Conservation (phyloP, 2,329 filamentous ascomycete species). For the Ascosphaera apis region DNA sequence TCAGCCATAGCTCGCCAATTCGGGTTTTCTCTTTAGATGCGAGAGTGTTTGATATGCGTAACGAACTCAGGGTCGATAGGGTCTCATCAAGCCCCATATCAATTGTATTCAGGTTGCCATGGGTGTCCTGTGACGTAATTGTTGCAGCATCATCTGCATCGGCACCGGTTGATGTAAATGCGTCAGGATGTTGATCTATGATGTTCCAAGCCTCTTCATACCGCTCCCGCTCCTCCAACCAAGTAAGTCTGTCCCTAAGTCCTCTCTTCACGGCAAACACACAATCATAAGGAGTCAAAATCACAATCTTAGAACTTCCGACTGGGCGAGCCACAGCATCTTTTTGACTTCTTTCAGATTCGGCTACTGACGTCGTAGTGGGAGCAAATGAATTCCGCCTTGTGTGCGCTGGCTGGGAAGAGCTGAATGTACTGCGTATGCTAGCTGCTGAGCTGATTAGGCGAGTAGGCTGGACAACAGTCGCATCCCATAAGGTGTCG, state of each 20-base stretch:
- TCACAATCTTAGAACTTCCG: slow-evolving; percentile 47
- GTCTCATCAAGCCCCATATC: background rate
- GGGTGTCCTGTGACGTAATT: slow-evolving; percentile 13
- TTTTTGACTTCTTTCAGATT: slow-evolving; percentile 28
- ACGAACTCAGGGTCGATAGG: slow-evolving; percentile 38
- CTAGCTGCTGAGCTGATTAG: slow-evolving; percentile 77
- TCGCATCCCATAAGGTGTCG: slow-evolving; percentile 74
- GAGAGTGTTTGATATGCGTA: slow-evolving; percentile 35
- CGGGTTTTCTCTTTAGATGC: slow-evolving; percentile 71
- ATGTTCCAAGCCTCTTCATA: slow-evolving; percentile 79
- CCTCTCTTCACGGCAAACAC: slow-evolving; percentile 79
- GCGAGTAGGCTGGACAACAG: slow-evolving; percentile 53
- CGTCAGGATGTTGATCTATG: slow-evolving; percentile 67
- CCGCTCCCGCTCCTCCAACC: slow-evolving; percentile 60
- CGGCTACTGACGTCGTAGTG: slow-evolving; percentile 17
- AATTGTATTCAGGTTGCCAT: slow-evolving; percentile 22
- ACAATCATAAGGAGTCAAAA: slow-evolving; percentile 91
- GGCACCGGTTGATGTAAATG: slow-evolving; percentile 7
- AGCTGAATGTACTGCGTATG: slow-evolving; percentile 32
- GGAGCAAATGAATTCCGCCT: background rate
- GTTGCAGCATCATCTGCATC: slow-evolving; percentile 15
- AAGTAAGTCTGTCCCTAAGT: slow-evolving; percentile 59
- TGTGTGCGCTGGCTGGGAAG: background rate
- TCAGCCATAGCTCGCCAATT: slow-evolving; percentile 83
- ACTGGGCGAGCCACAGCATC: background rate